Conservation (phyloP, 192 early-diverging fungal genomes). For the Gaertneriomyces semiglobifer region DNA sequence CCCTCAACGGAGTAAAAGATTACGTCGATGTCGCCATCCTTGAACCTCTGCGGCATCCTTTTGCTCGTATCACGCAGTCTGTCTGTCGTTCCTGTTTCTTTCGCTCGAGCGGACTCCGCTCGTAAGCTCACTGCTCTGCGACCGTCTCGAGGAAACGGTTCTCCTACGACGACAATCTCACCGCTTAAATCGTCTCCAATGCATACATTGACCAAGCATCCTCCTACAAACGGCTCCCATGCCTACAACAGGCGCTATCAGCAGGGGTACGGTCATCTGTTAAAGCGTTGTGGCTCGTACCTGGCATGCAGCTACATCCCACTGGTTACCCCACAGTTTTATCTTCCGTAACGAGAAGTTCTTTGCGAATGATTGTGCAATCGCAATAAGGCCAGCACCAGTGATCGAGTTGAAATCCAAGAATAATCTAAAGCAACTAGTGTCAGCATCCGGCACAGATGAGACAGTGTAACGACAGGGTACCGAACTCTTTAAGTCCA, state of each 20-base stretch:
- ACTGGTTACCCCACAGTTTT: slow-evolving; percentile 48
- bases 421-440: slow-evolving; percentile 26
- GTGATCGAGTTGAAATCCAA: slow-evolving; percentile 50
- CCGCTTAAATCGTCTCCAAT: slow-evolving; percentile 10
- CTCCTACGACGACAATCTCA: slow-evolving; percentile 5
- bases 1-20: slow-evolving; percentile 43
- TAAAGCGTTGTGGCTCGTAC: slow-evolving; percentile 23
- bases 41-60: slow-evolving; percentile 15
- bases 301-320: slow-evolving; percentile 42
- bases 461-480: neutral
- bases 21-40: slow-evolving; percentile 36
- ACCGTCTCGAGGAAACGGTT: slow-evolving; percentile 11
- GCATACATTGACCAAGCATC: slow-evolving; percentile 18
- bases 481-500: slow-evolving; percentile 23
- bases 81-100: neutral
- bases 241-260: slow-evolving; percentile 17
- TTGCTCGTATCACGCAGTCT: neutral
- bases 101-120: slow-evolving; percentile 8
- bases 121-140: slow-evolving; percentile 13
- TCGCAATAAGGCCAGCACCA: slow-evolving; percentile 35
- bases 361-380: slow-evolving; percentile 32
- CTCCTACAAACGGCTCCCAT: slow-evolving; percentile 40
- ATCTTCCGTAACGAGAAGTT: slow-evolving; percentile 33
- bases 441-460: neutral
- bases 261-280: slow-evolving; percentile 7